A percentile compares a stretch with the other conserved stretches of the same genome.
Conservation (phyloP, 2,329 filamentous ascomycete genomes). For the Phaeosphaeria sp. region DNA sequence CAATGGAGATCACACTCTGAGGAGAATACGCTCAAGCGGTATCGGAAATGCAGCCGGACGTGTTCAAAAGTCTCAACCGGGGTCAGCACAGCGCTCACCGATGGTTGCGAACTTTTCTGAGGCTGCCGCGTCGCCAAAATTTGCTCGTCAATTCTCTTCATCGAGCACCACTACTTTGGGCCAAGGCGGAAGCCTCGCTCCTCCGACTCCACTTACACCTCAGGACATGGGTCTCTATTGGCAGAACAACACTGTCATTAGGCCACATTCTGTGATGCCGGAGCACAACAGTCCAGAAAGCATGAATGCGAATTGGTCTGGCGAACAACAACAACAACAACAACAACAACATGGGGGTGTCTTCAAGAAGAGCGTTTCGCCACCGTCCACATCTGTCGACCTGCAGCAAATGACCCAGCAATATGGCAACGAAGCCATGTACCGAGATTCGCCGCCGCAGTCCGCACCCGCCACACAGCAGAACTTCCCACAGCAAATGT, state of each 20-base stretch:
- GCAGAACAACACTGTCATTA: constrained; percentile 45
- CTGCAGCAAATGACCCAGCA: constrained; percentile 37
- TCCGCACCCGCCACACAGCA: constrained; percentile 59
- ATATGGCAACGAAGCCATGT: constrained; percentile 41
- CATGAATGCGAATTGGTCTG: constrained; percentile 43
- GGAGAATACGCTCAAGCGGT: constrained; percentile 57
- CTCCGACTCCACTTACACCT: constrained; percentile 57
- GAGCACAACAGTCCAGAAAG: constrained; percentile 50
- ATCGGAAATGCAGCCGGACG: constrained; percentile 53
- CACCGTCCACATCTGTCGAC: constrained; percentile 54
- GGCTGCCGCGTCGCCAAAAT: constrained; percentile 56
- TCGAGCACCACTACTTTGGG: constrained; percentile 45
- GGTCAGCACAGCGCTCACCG: constrained; percentile 57
- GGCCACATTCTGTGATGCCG: constrained; percentile 38
- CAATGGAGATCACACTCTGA: constrained; percentile 49
- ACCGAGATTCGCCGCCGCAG: constrained; percentile 57
- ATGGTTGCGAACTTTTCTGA: constrained; percentile 55
- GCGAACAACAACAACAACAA: constrained; percentile 46
- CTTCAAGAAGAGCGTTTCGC: constrained; percentile 49
- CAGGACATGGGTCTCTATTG: constrained; percentile 49
- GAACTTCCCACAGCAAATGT: constrained; percentile 49
- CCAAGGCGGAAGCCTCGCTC: constrained; percentile 51
- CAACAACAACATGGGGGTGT: constrained; percentile 39
- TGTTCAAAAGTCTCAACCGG: constrained; percentile 53
- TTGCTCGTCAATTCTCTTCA: constrained; percentile 47